Percentiles rank a stretch among this genome's conserved stretches.
Evolutionary conservation across 345 rosid species (phyloP).

Genomic region (Gynandropsis gynandra): DNA sequence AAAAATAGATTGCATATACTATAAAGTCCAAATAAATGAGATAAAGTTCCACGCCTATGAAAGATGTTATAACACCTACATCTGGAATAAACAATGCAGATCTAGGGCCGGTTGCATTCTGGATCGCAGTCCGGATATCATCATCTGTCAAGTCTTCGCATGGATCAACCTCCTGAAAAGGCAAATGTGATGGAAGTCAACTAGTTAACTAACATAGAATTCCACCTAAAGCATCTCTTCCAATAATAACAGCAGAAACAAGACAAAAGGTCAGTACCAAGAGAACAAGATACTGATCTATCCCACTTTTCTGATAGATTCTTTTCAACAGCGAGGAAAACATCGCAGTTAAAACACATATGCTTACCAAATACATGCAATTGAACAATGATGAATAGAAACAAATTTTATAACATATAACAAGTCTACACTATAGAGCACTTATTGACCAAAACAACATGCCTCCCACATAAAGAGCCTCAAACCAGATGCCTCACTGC

Average conservation of each 20-base stretch:
- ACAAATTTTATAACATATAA: not conserved
- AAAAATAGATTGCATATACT: not conserved
- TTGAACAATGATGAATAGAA: not conserved
- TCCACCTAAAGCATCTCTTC: not conserved
- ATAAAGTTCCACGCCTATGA: not conserved
- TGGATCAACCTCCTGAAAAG: conserved; percentile 83
- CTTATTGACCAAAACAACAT: not conserved
- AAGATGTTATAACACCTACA: conserved; percentile 34
- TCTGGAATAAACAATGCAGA: conserved; percentile 87
- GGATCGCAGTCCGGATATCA: conserved; percentile 90
- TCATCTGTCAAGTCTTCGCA: conserved; percentile 92
- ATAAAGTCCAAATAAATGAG: conserved; percentile 10
- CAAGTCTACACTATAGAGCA: not conserved
- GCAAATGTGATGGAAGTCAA: conserved; percentile 7
- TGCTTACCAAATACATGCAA: not conserved
- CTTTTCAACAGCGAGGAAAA: too few relatives aligned
- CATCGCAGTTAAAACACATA: not conserved
- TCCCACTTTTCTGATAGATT: not conserved
- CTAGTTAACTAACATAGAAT: not conserved
- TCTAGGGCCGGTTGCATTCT: conserved; percentile 93
- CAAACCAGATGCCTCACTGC: not conserved
- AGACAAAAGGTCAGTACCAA: conserved; percentile 4
- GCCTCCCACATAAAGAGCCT: not conserved
- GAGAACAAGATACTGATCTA: not conserved
- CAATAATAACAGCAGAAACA: conserved; percentile 6